Conservation (phyloP, 352 stramenopile species). For the Phytophthora tentaculata region DNA sequence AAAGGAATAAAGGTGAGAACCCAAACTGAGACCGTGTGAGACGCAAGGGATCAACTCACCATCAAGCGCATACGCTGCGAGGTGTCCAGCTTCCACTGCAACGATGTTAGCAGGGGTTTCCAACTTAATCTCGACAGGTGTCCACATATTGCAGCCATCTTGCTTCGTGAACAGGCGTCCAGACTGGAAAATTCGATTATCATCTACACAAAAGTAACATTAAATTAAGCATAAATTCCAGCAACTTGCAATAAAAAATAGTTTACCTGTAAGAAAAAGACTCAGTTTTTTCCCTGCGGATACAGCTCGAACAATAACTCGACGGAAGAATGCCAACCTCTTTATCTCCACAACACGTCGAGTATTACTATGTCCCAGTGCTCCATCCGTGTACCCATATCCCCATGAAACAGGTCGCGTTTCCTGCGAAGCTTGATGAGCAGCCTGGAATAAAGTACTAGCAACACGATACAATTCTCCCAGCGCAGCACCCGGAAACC, state of each 20-base stretch:
- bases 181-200: conserved; percentile 50
- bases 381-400: conserved; percentile 56
- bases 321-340: conserved; percentile 44
- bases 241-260: neutral
- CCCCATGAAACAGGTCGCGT: conserved; percentile 59
- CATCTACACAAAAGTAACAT: conserved; percentile 18
- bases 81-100: conserved; percentile 51
- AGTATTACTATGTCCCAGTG: conserved; percentile 48
- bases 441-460: conserved; percentile 46
- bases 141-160: conserved; percentile 65
- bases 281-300: conserved; percentile 64
- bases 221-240: conserved; percentile 4
- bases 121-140: conserved; percentile 38
- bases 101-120: conserved; percentile 37
- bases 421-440: conserved; percentile 29
- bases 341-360: conserved; percentile 35
- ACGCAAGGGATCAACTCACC: conserved; percentile 22
- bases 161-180: conserved; percentile 62
- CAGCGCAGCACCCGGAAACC: conserved; percentile 25
- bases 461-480: conserved; percentile 50
- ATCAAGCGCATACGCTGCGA: conserved; percentile 66
- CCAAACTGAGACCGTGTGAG: too few species aligned
- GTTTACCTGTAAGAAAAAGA: conserved; percentile 61
- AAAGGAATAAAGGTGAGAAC: neutral
- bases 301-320: conserved; percentile 40